Evolutionary conservation across 148 eudicot species (phyloP).

Genomic region (Heliamphora exappendiculata): DNA sequence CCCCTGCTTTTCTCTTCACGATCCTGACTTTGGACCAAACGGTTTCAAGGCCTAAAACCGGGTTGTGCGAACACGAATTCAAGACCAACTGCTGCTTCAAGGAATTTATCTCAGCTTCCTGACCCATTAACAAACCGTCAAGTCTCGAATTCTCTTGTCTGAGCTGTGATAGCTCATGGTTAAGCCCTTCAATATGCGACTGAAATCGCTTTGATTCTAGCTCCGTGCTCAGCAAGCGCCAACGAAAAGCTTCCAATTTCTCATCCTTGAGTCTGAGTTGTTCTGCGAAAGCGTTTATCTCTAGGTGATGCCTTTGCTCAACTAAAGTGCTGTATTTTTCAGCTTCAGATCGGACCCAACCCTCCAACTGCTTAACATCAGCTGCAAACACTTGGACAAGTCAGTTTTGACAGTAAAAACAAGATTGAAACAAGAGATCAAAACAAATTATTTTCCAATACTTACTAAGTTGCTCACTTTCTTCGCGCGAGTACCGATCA

Average conservation of each 20-base stretch:
- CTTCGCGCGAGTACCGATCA: constrained; percentile 28
- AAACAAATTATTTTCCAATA: no score
- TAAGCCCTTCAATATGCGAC: constrained; percentile 56
- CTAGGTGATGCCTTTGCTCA: constrained; percentile 60
- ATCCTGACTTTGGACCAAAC: constrained; percentile 61
- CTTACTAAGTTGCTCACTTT: constrained; percentile 40
- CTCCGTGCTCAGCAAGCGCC: constrained; percentile 64
- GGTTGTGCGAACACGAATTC: constrained; percentile 25
- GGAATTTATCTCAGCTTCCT: constrained; percentile 55
- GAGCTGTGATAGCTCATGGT: constrained; percentile 49
- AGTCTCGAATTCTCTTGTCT: constrained; percentile 52
- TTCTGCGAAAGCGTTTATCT: constrained; percentile 68
- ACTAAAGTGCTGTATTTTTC: constrained; percentile 40
- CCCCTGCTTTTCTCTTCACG: constrained; percentile 40
- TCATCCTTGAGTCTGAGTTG: constrained; percentile 68
- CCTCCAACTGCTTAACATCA: constrained; percentile 44
- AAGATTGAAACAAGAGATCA: background rate
- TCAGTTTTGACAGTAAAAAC: constrained; percentile 8
- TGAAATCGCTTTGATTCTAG: constrained; percentile 53
- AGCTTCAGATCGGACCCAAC: constrained; percentile 55
- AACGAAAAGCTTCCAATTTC: constrained; percentile 61
- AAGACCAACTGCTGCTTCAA: constrained; percentile 40
- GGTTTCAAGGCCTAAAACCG: constrained; percentile 25
- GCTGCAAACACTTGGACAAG: constrained; percentile 27
- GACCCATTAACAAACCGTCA: constrained; percentile 39